A percentile compares a stretch with the other conserved stretches of the same genome.
Conservation (phyloP, 306 rosid species). For the Dalbergia cultrata region DNA sequence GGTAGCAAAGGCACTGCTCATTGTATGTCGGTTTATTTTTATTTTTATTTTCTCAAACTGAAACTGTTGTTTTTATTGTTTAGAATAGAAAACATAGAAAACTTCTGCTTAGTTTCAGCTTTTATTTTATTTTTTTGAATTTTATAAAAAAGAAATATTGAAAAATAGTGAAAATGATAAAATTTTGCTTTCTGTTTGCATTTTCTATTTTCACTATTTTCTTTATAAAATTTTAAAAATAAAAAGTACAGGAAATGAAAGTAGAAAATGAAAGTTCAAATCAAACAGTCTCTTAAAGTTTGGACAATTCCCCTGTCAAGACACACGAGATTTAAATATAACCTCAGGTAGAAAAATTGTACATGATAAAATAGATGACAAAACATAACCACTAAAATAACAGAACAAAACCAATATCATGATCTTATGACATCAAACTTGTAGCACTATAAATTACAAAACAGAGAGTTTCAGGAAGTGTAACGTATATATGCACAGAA, state of each 20-base stretch:
- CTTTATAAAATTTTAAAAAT: too few relatives aligned
- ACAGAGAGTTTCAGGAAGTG: not conserved
- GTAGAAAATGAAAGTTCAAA: too few relatives aligned
- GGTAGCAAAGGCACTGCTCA: not conserved
- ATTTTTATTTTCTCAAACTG: not conserved
- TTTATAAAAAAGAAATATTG: too few relatives aligned
- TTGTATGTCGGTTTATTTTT: not conserved
- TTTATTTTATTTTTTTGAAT: too few relatives aligned
- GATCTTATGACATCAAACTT: not conserved
- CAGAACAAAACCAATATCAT: not conserved
- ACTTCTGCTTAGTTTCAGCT: too few relatives aligned
- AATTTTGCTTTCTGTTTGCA: too few relatives aligned
- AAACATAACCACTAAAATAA: not conserved
- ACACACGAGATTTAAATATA: not conserved
- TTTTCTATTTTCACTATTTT: too few relatives aligned
- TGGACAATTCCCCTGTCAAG: not conserved
- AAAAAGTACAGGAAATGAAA: too few relatives aligned
- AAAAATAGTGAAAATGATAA: too few relatives aligned
- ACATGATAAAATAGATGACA: not conserved
- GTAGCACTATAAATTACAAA: constrained; percentile 1
- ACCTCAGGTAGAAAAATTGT: not conserved
- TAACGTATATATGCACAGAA: constrained; percentile 28
- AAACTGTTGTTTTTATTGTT: not conserved
- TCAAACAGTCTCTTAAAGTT: not conserved
- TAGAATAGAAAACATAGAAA: not conserved